Evolutionary conservation across 805 yeast species (phyloP), one percentile per base, ranked within the genome.

Genomic region (Priceomyces fermenticarens): DNA sequence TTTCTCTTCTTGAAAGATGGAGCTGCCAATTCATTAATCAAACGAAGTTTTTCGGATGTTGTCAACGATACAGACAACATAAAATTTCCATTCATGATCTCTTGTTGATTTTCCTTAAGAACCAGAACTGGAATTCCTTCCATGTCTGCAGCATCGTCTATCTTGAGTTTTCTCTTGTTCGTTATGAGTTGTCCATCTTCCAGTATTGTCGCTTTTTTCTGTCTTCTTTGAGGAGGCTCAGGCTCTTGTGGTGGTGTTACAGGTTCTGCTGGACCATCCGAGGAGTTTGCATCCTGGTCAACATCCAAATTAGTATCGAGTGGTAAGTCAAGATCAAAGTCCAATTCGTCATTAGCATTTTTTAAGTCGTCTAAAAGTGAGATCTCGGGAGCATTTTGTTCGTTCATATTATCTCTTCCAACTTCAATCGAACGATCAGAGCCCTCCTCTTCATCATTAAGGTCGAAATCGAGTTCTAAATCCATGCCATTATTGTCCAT

Each of bases 391-490:
- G 55, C 54, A 13, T 51, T 50, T 14, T 46, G 42, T 27, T 46
- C 27, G 10, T 42, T 49, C 2, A 49, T 46, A 1, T 53, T 64
- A 39, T 68, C 72, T 60, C 85, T 70, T 2, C 83, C 83, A 10
- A 72, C 55, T 58, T 80, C 86, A 30, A 79, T 67, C 4, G 83
- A 77, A 33, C 51, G 47, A 48, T 75, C 74, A 26, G 55, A 60
- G 31, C 56, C 58, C 12, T 62, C 14, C 7, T 31, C 49, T 35
- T 37, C 47, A 10, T 42, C 49, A 26, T 45, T 53, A 34, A 58
- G 54, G 35, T 70, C 70, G 30, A 81, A 65, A 50, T 80, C 82
- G 34, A 82, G 65, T 20, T 76, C 82, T 41, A 79, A 62, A 41
- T 77, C 83, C 26, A 69, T 62, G 39, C 64, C 67, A 9, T 52